These are phyloP conservation scores for Boletus eberwhitei DNA, from an alignment of 768 basidiomycete genomes.

Conservation along the genomic window DNA sequence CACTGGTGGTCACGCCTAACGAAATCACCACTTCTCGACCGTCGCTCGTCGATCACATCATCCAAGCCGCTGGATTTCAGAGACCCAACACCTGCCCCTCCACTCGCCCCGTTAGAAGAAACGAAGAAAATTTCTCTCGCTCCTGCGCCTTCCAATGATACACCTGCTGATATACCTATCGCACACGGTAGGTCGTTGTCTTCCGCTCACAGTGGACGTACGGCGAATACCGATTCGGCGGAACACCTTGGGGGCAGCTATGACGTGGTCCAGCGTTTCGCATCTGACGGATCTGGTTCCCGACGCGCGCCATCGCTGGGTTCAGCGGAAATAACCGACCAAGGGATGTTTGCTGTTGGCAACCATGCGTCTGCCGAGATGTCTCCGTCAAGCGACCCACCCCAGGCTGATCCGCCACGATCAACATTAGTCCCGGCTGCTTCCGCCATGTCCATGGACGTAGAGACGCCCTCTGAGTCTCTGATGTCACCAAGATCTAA, in stretches of 20 bases:
- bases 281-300: slow-evolving; percentile 28
- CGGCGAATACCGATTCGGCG: slow-evolving; percentile 66
- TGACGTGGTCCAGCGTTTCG: slow-evolving; percentile 62
- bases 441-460: not conserved
- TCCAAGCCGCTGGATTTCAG: slow-evolving; percentile 52
- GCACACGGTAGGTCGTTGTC: slow-evolving; percentile 35
- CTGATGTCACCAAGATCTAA: not conserved
- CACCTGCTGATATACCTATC: slow-evolving; percentile 11
- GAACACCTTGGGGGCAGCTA: slow-evolving; percentile 64
- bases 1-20: slow-evolving; percentile 80
- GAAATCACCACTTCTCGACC: slow-evolving; percentile 61
- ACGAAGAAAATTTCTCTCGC: slow-evolving; percentile 14
- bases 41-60: slow-evolving; percentile 42
- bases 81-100: slow-evolving; percentile 77
- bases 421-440: slow-evolving; percentile 9
- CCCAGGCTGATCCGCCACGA: slow-evolving; percentile 18
- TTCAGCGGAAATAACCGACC: slow-evolving; percentile 24
- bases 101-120: slow-evolving; percentile 58
- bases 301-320: slow-evolving; percentile 23
- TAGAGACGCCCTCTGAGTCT: slow-evolving; percentile 2
- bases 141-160: slow-evolving; percentile 14
- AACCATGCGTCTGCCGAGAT: slow-evolving; percentile 6
- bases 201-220: slow-evolving; percentile 53
- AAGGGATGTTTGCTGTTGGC: slow-evolving; percentile 10
- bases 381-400: slow-evolving; percentile 5